Evolutionary conservation across 192 early-diverging fungal species (phyloP).

Genomic region (Coemansia sp.): DNA sequence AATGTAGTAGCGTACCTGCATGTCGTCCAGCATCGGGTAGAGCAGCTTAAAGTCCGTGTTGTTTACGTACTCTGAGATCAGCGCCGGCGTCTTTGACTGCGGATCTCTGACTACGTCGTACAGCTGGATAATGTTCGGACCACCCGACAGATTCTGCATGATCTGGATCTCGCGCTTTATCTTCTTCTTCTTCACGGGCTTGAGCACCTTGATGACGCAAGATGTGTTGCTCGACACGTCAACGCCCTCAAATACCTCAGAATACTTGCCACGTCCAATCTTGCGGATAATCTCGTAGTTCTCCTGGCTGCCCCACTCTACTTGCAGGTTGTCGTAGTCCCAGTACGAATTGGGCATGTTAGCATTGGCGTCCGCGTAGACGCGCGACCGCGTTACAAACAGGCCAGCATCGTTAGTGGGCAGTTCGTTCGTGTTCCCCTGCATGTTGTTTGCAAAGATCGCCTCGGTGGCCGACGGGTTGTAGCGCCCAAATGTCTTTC

Average conservation of each 20-base stretch:
- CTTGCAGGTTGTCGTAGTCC: conserved; percentile 94
- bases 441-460: conserved; percentile 22
- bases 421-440: conserved; percentile 27
- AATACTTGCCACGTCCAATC: conserved; percentile 98
- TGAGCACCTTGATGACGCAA: conserved; percentile 99
- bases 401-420: conserved; percentile 37
- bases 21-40: conserved; percentile 93
- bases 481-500: conserved; percentile 30
- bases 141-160: conserved; percentile 94
- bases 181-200: conserved; percentile 99
- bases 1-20: conserved; percentile 96
- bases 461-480: not conserved
- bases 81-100: conserved; percentile 93
- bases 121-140: conserved; percentile 89
- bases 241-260: conserved; percentile 99
- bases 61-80: conserved; percentile 97
- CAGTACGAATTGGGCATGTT: conserved; percentile 85
- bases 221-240: conserved; percentile 80
- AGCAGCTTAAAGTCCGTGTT: conserved; percentile 97
- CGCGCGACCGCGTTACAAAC: conserved; percentile 66
- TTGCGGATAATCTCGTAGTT: conserved; percentile 98
- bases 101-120: conserved; percentile 96
- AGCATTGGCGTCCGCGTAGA: conserved; percentile 89
- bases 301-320: conserved; percentile 91
- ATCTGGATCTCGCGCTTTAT: conserved; percentile 99